Percentiles rank a stretch among this genome's conserved stretches.
These are phyloP conservation scores for Stylonectria norvegica DNA, from an alignment of 2,329 filamentous ascomycete species.

Conservation along the genomic window DNA sequence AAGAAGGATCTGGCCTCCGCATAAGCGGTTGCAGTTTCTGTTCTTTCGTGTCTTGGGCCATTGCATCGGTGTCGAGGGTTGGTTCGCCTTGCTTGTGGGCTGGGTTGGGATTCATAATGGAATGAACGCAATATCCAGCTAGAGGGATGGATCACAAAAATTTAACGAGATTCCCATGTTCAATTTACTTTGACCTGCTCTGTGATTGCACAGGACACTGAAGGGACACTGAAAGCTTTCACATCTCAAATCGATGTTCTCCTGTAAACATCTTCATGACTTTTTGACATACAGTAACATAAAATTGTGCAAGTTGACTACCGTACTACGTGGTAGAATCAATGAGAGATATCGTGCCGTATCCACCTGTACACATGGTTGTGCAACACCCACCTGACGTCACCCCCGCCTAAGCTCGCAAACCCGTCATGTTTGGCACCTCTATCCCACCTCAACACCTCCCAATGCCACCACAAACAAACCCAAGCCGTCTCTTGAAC, in stretches of 20 bases:
- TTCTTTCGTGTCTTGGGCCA: conserved; percentile 45
- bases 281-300: too few relatives aligned
- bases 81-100: conserved; percentile 36
- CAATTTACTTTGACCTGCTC: conserved; percentile 23
- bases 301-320: too few relatives aligned
- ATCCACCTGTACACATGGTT: too few relatives aligned
- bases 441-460: conserved; percentile 15
- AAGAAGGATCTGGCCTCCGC: conserved; percentile 82
- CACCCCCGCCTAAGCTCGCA: conserved; percentile 28
- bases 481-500: conserved; percentile 7
- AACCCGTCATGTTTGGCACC: too few relatives aligned
- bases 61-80: conserved; percentile 56
- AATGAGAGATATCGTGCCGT: too few relatives aligned
- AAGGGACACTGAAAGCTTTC: not conserved
- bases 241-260: not conserved
- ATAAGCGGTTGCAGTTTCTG: conserved; percentile 38
- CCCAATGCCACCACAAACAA: conserved; percentile 18
- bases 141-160: conserved; percentile 34
- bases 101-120: conserved; percentile 36
- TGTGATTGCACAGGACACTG: conserved; percentile 10
- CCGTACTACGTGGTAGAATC: too few relatives aligned
- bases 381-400: conserved; percentile 28
- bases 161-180: conserved; percentile 36
- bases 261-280: too few relatives aligned
- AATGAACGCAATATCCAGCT: conserved; percentile 37